phyloP scores from a whole-genome alignment of 371 early-diverging fungal species.

The Mortierella sp. region DNA sequence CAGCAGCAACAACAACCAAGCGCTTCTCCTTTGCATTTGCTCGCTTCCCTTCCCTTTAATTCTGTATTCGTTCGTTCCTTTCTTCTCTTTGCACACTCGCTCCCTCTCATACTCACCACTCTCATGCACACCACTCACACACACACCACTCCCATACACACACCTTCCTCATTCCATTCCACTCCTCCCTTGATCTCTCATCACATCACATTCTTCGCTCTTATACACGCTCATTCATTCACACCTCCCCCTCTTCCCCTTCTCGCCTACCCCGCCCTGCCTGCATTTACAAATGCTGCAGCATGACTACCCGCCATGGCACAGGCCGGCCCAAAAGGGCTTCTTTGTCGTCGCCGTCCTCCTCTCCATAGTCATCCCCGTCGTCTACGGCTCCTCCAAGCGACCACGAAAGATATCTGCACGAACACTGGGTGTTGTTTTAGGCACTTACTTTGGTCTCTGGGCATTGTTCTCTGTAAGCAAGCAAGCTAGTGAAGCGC shows the following conservation, averaged over 20 bases:
- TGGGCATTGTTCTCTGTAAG: slow-evolving; percentile 40
- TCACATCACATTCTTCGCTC: neutral
- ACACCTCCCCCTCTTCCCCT: neutral
- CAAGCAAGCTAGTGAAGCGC: no score
- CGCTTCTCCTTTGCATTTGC: neutral
- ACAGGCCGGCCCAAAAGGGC: slow-evolving; percentile 33
- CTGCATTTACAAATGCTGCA: slow-evolving; percentile 18
- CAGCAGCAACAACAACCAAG: no score
- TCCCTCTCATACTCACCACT: neutral
- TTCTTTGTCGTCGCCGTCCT: slow-evolving; percentile 26
- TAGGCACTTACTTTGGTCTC: slow-evolving; percentile 33
- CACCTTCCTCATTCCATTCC: neutral
- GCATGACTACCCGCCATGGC: slow-evolving; percentile 45
- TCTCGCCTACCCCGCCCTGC: neutral
- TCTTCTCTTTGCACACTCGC: neutral
- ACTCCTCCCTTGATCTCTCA: neutral
- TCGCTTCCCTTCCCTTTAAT: neutral
- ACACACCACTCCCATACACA: no score
- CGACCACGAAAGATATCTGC: slow-evolving; percentile 26
- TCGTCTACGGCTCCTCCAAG: slow-evolving; percentile 28
- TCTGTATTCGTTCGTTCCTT: no score
- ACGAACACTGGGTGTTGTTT: slow-evolving; percentile 15
- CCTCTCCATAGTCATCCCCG: slow-evolving; percentile 33
- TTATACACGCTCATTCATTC: neutral
- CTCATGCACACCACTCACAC: neutral